Evolutionary conservation across 306 rosid genomes (phyloP), one percentile per base, ranked within the genome.

Genomic region (Dryas drummondii): DNA sequence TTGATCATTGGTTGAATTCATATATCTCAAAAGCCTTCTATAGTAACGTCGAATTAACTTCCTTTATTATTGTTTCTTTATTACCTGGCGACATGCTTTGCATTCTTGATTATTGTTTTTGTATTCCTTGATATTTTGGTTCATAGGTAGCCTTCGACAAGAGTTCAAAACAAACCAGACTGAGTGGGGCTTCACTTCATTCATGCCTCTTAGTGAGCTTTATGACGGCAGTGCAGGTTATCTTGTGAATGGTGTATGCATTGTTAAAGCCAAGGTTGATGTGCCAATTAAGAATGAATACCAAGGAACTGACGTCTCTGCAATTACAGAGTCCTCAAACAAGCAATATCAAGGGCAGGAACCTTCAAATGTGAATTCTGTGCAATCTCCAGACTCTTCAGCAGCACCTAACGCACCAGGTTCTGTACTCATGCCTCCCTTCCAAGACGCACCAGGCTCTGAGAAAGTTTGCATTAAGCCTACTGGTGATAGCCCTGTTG

Each of bases 241-340:
- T 64, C 26, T 52, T 52, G 8, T 54, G 26, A 40, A 50, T 1
- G 74, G 37, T 40, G 16, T 15, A 5, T 70, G 49, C 3, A 53
- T 52, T 37, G 13, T 70, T 37, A 49, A 70, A 53, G 74, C 74
- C 5, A 22, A 53, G 27, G 48, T 70, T 52, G 71, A 32, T 10
- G 55, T 66, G 4, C 1, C 26, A 26, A 26, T 32, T 32, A 32
- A 32, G 37, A 32, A 32, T 32, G 37, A 32, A 32, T 32, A 32
- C 37, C 37, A 32, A 32, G 37, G 37, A 2, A 32, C 2, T 32
- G 37, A 32, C 2, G 37, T 32, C 37, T 32, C 37, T 32, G 37
- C 37, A 27, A 14, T 3, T 19, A 46, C 6, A 46, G 6, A 46
- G 49, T 9, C 49, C 6, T 46, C 8, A 9, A 46, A 9, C 3